These are phyloP conservation scores for Colletotrichum tropicale DNA, from an alignment of 2,329 filamentous ascomycete genomes.

Conservation along the genomic window DNA sequence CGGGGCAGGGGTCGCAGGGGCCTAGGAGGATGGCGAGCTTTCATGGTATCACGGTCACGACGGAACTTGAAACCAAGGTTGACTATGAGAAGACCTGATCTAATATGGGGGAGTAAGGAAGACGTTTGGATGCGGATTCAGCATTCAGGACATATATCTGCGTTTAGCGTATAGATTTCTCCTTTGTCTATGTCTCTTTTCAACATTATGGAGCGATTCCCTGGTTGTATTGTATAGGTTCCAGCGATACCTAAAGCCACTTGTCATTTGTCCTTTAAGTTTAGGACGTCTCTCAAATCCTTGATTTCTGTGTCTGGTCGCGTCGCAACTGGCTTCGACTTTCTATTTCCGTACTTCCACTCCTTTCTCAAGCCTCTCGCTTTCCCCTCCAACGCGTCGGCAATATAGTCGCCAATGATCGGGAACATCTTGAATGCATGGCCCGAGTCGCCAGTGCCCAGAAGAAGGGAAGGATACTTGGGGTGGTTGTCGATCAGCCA, in stretches of 20 bases:
- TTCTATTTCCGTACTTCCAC: slow-evolving; percentile 24
- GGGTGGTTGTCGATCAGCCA: slow-evolving; percentile 32
- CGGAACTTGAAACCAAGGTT: slow-evolving; percentile 3
- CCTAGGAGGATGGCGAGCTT: background rate
- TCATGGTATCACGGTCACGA: slow-evolving; percentile 1
- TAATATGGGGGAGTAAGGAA: background rate
- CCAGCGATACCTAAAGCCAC: background rate
- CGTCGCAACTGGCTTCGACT: slow-evolving; percentile 16
- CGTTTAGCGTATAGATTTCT: background rate
- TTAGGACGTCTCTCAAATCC: slow-evolving; percentile 23
- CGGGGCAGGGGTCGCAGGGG: background rate
- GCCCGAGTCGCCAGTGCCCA: slow-evolving; percentile 28
- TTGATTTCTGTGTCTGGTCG: slow-evolving; percentile 24
- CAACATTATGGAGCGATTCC: background rate
- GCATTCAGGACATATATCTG: background rate
- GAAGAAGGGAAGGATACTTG: slow-evolving; percentile 17
- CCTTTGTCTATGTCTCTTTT: background rate
- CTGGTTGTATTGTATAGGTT: background rate
- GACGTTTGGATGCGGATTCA: background rate
- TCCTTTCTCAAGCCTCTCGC: slow-evolving; percentile 20
- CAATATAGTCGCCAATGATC: slow-evolving; percentile 26
- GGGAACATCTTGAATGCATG: slow-evolving; percentile 33
- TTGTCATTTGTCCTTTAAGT: background rate
- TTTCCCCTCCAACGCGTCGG: slow-evolving; percentile 23
- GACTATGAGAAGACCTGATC: background rate